A percentile compares a stretch with the other conserved stretches of the same genome.
Conservation (phyloP, 495 filamentous ascomycete species). For the Penicillium atrosanguineum region DNA sequence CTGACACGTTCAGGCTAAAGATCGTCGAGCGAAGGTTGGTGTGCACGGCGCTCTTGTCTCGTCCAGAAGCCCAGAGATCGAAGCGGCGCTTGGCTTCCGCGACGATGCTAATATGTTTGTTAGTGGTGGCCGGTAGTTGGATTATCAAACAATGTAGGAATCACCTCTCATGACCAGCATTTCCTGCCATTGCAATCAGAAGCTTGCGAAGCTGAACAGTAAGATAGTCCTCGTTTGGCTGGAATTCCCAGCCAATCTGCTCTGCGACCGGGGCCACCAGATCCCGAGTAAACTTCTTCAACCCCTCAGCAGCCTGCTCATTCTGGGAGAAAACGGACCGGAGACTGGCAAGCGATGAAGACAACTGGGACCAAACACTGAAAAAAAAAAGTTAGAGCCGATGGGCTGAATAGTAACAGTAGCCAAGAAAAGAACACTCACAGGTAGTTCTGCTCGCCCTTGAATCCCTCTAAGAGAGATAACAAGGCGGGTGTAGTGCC, state of each 20-base stretch:
- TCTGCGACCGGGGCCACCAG: constrained; percentile 70
- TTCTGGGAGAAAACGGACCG: constrained; percentile 63
- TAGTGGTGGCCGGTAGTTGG: constrained; percentile 10
- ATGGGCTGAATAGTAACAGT: background rate
- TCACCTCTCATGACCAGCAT: constrained; percentile 69
- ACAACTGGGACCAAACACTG: constrained; percentile 81
- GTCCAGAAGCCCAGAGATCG: constrained; percentile 64
- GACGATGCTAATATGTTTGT: constrained; percentile 50
- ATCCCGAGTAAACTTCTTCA: constrained; percentile 71
- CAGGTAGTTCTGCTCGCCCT: constrained; percentile 77
- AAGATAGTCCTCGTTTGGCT: constrained; percentile 74
- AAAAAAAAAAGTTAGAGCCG: constrained; percentile 15
- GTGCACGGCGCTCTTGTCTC: constrained; percentile 66
- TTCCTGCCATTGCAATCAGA: constrained; percentile 70
- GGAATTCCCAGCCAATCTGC: constrained; percentile 81
- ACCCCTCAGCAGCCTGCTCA: constrained; percentile 54
- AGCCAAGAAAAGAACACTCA: constrained; percentile 28
- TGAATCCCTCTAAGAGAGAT: constrained; percentile 75
- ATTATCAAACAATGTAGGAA: constrained; percentile 18
- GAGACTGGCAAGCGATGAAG: constrained; percentile 63
- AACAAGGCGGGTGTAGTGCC: constrained; percentile 76
- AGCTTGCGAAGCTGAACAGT: constrained; percentile 75
- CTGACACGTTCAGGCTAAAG: constrained; percentile 73
- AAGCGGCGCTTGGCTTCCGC: constrained; percentile 73
- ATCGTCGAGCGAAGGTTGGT: constrained; percentile 76